Evolutionary conservation across 2,329 filamentous ascomycete genomes (phyloP).

Genomic region (Penicillium sp.): DNA sequence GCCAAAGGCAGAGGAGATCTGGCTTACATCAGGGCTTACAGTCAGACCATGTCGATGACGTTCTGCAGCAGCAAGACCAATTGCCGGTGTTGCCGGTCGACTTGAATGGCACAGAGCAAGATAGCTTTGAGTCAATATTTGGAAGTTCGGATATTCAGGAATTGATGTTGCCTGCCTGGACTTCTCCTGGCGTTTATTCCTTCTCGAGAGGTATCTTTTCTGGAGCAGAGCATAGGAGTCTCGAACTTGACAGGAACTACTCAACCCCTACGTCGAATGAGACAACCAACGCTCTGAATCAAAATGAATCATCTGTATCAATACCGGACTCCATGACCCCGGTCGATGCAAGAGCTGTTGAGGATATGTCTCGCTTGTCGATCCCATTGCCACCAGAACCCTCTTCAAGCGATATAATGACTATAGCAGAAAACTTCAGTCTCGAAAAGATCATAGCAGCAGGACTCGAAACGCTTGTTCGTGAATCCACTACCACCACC

Average conservation of each 20-base stretch:
- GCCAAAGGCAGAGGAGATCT: not conserved
- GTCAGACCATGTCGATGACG: not conserved
- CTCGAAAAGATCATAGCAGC: slow-evolving; percentile 17
- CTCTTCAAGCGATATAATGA: not conserved
- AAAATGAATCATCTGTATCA: too few species aligned
- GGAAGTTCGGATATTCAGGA: not conserved
- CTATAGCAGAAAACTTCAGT: slow-evolving; percentile 18
- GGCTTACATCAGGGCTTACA: not conserved
- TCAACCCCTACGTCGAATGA: too few species aligned
- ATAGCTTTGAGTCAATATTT: not conserved
- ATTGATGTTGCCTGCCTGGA: not conserved
- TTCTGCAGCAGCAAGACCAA: not conserved
- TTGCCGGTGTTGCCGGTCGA: not conserved
- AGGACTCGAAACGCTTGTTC: not conserved
- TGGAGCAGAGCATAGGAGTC: not conserved
- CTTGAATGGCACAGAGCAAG: not conserved
- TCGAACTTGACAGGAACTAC: too few species aligned
- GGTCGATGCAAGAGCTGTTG: too few species aligned
- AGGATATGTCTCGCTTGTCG: too few species aligned
- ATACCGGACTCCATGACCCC: too few species aligned
- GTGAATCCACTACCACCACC: not conserved
- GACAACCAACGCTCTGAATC: too few species aligned
- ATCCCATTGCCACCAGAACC: not conserved
- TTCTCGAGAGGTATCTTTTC: too few species aligned
- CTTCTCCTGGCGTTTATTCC: too few species aligned